These are phyloP conservation scores for Kurtzmaniella quercitrusa DNA, from an alignment of 1,139 yeast genomes.

Conservation along the genomic window DNA sequence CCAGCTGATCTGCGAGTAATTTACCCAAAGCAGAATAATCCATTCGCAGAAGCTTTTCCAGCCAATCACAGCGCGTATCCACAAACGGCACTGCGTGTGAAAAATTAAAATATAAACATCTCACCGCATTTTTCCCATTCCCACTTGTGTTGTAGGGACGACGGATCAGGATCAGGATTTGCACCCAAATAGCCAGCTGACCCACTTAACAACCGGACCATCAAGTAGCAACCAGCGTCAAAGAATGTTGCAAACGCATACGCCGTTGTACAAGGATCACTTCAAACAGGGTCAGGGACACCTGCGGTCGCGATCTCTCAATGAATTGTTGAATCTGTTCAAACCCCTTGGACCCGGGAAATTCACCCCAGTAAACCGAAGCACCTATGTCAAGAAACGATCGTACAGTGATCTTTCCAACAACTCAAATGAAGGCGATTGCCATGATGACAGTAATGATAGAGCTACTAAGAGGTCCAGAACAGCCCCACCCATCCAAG, in stretches of 20 bases:
- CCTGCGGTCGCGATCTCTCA: conserved; percentile 30
- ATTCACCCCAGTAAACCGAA: conserved; percentile 5
- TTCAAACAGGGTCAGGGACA: conserved; percentile 29
- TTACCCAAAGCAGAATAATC: neutral
- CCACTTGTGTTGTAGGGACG: conserved; percentile 2
- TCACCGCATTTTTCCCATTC: neutral
- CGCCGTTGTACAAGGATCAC: conserved; percentile 26
- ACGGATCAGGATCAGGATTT: conserved; percentile 1
- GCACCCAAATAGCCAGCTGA: neutral
- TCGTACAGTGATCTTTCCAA: conserved; percentile 20
- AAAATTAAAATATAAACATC: neutral
- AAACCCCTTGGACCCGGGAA: conserved; percentile 12
- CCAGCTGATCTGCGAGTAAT: neutral
- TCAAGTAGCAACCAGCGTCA: neutral
- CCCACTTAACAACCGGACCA: neutral
- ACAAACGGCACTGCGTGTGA: neutral
- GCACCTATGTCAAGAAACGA: conserved; percentile 18
- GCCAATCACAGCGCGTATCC: neutral
- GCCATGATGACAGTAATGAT: conserved; percentile 5
- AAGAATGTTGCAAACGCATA: conserved; percentile 17
- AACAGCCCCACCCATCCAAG: conserved; percentile 52
- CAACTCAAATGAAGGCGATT: conserved; percentile 9
- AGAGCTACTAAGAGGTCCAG: conserved; percentile 33
- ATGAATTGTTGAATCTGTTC: conserved; percentile 26
- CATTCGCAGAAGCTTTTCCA: neutral